Evolutionary conservation across 208 protist species (phyloP).

Genomic region (Porcisia deanei): DNA sequence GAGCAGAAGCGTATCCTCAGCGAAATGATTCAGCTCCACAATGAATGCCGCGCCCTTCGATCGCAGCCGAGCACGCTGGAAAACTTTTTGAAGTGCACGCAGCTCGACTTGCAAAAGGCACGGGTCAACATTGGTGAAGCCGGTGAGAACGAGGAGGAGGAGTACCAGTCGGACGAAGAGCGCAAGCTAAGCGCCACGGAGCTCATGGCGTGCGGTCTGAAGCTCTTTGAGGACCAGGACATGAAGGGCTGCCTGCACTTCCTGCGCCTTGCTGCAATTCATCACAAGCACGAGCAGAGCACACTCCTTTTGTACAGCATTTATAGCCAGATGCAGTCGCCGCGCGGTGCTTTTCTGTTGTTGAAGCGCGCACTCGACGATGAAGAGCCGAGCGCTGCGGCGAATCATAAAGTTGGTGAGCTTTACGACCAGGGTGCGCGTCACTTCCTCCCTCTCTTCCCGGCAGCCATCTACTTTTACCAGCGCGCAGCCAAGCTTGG

Average conservation of each 20-base stretch:
- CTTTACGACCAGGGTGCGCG: slow-evolving; percentile 83
- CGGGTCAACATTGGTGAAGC: slow-evolving; percentile 78
- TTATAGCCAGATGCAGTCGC: slow-evolving; percentile 75
- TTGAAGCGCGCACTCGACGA: slow-evolving; percentile 81
- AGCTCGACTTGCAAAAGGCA: slow-evolving; percentile 79
- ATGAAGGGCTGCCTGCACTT: slow-evolving; percentile 75
- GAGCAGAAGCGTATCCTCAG: slow-evolving; percentile 65
- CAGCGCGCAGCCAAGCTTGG: slow-evolving; percentile 85
- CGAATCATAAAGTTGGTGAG: slow-evolving; percentile 82
- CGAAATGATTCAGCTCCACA: slow-evolving; percentile 77
- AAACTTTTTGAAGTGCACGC: slow-evolving; percentile 63
- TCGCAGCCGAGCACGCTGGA: slow-evolving; percentile 58
- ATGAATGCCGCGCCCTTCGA: slow-evolving; percentile 68
- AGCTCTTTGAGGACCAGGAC: slow-evolving; percentile 67
- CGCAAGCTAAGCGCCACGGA: slow-evolving; percentile 60
- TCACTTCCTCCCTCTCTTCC: slow-evolving; percentile 87
- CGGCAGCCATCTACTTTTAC: slow-evolving; percentile 88
- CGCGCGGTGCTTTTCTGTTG: slow-evolving; percentile 70
- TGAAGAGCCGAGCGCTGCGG: slow-evolving; percentile 49
- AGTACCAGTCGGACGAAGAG: slow-evolving; percentile 75
- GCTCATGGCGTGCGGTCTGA: slow-evolving; percentile 71
- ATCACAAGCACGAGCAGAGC: slow-evolving; percentile 86
- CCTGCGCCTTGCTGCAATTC: slow-evolving; percentile 86
- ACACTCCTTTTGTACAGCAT: slow-evolving; percentile 79
- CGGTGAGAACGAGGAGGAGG: slow-evolving; percentile 65